phyloP scores from a whole-genome alignment of 352 stramenopile genomes.

The Pythium folliculosum region DNA sequence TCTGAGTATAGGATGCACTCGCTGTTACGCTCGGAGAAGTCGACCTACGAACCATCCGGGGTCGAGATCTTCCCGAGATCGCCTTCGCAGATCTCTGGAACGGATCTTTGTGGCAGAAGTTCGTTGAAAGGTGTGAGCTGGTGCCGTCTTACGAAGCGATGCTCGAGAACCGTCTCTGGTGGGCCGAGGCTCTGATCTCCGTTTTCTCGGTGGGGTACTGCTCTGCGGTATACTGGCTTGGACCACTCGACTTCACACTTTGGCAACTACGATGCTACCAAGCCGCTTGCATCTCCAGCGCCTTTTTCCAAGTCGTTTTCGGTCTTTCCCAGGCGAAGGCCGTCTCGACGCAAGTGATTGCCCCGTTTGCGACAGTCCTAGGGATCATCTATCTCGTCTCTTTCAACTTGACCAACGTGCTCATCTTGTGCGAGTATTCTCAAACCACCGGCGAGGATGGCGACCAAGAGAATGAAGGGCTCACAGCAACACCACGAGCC shows the following conservation, averaged over 20 bases:
- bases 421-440: constrained; percentile 47
- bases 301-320: constrained; percentile 43
- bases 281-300: constrained; percentile 38
- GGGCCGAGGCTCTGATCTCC: constrained; percentile 48
- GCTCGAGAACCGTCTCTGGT: constrained; percentile 35
- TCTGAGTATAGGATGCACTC: constrained; percentile 7
- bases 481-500: neutral
- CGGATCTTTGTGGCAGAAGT: constrained; percentile 28
- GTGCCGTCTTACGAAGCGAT: constrained; percentile 35
- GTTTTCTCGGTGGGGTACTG: constrained; percentile 53
- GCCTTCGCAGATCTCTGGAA: constrained; percentile 26
- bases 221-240: constrained; percentile 46
- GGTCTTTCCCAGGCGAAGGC: constrained; percentile 30
- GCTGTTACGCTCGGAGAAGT: constrained; percentile 12
- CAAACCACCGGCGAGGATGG: constrained; percentile 6
- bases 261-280: constrained; percentile 50
- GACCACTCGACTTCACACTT: constrained; percentile 48
- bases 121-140: constrained; percentile 27
- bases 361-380: constrained; percentile 36
- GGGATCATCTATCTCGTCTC: constrained; percentile 43
- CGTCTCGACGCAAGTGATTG: constrained; percentile 34
- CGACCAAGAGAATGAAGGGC: neutral
- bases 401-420: constrained; percentile 63
- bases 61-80: neutral
- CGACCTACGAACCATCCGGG: neutral